phyloP scores from a whole-genome alignment of 2,329 filamentous ascomycete genomes.

The Paradendryphiella salina region DNA sequence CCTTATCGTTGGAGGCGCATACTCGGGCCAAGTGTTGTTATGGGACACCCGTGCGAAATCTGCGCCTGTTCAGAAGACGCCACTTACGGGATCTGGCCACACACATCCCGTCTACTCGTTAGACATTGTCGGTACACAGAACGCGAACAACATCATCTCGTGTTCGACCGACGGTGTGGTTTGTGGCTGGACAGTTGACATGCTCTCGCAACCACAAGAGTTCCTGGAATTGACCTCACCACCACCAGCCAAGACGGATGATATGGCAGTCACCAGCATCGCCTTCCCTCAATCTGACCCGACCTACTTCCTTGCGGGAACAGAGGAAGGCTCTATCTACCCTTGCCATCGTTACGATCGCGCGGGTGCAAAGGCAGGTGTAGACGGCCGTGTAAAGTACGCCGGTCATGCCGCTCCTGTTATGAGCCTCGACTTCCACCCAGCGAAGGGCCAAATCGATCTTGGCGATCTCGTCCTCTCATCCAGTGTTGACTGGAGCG shows the following conservation, averaged over 20 bases:
- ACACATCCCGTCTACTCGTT: constrained; percentile 96
- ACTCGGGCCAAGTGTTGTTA: constrained; percentile 92
- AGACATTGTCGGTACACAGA: constrained; percentile 95
- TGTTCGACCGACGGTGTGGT: constrained; percentile 96
- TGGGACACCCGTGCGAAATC: constrained; percentile 92
- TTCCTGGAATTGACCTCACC: constrained; percentile 85
- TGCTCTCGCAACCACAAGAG: constrained; percentile 96
- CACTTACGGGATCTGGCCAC: constrained; percentile 90
- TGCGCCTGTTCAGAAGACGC: constrained; percentile 89
- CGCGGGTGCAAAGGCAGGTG: constrained; percentile 93
- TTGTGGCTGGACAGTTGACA: constrained; percentile 96
- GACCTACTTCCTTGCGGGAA: constrained; percentile 95
- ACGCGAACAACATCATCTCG: constrained; percentile 97
- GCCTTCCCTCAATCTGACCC: constrained; percentile 94
- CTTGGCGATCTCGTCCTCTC: constrained; percentile 90
- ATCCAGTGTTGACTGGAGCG: constrained; percentile 94
- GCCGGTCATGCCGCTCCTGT: constrained; percentile 89
- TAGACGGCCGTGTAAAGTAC: constrained; percentile 87
- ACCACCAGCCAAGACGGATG: constrained; percentile 79
- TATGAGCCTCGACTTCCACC: constrained; percentile 95
- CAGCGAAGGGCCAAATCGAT: constrained; percentile 87
- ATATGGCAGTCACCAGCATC: constrained; percentile 91
- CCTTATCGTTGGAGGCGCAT: constrained; percentile 91
- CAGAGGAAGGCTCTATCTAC: constrained; percentile 94
- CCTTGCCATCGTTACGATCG: constrained; percentile 97